A percentile compares a stretch with the other conserved stretches of the same genome.
Conservation (phyloP, 305 asterid species). For the Withania somnifera region DNA sequence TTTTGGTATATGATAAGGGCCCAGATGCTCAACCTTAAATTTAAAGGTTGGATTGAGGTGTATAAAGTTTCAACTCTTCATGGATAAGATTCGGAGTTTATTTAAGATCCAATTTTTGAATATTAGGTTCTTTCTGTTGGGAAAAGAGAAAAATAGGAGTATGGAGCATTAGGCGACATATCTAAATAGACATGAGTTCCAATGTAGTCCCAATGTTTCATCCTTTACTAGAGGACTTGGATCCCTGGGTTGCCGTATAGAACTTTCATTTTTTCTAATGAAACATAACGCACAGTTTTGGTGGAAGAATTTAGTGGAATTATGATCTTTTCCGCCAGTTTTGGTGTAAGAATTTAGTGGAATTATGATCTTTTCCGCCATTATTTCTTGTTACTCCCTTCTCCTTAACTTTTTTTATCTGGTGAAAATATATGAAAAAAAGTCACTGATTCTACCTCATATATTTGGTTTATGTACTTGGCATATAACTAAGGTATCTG, state of each 20-base stretch:
- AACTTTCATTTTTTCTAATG: background rate
- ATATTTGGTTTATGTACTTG: background rate
- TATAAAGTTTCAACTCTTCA: slow-evolving; percentile 20
- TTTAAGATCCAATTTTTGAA: slow-evolving; percentile 45
- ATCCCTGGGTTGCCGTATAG: background rate
- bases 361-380: background rate
- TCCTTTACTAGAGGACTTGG: background rate
- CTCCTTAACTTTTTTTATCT: background rate
- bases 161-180: slow-evolving; percentile 9
- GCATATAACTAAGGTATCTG: background rate
- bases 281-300: background rate
- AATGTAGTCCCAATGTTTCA: background rate
- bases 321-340: background rate
- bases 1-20: slow-evolving; percentile 31
- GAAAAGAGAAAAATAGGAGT: slow-evolving; percentile 24
- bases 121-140: slow-evolving; percentile 19
- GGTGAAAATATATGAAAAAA: background rate
- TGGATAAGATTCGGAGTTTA: slow-evolving; percentile 27
- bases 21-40: slow-evolving; percentile 19
- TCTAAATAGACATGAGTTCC: background rate
- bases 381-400: background rate
- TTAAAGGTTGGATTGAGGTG: slow-evolving; percentile 18
- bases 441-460: background rate
- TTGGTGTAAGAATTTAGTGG: slow-evolving; percentile 3
- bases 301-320: slow-evolving; percentile 4